phyloP scores from a whole-genome alignment of 1,284 basidiomycete genomes.

The Ustilago loliicola region DNA sequence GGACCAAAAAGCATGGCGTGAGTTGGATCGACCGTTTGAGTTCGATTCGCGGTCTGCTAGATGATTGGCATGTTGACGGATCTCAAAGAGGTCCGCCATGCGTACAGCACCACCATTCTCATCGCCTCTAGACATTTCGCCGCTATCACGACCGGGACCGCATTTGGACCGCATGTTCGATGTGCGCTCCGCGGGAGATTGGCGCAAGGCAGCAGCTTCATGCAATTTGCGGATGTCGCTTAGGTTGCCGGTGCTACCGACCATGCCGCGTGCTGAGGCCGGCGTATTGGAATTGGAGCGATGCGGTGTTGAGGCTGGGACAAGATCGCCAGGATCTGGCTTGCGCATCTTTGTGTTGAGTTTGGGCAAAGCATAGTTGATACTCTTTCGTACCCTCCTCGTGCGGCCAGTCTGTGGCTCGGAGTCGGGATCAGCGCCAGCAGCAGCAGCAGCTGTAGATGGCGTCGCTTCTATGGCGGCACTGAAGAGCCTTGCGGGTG shows the following conservation, averaged over 20 bases:
- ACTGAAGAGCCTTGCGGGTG: conserved; percentile 27
- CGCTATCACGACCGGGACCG: conserved; percentile 6
- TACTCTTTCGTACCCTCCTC: conserved; percentile 60
- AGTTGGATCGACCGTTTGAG: not conserved
- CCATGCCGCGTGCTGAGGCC: conserved; percentile 26
- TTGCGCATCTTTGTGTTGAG: conserved; percentile 71
- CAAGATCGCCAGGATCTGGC: conserved; percentile 59
- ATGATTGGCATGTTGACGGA: conserved; percentile 18
- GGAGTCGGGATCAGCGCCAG: not conserved
- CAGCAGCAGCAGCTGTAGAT: not conserved
- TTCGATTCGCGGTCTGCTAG: not conserved
- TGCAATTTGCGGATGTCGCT: conserved; percentile 58
- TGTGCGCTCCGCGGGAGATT: conserved; percentile 35
- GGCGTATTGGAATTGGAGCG: conserved; percentile 27
- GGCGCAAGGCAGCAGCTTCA: conserved; percentile 41
- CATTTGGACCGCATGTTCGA: conserved; percentile 22
- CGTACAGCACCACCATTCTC: conserved; percentile 24
- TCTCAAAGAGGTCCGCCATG: conserved; percentile 44
- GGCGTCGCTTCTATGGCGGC: conserved; percentile 10
- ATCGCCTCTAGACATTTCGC: not conserved
- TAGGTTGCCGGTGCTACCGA: conserved; percentile 56
- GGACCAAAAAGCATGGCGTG: conserved; percentile 18
- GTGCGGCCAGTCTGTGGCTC: conserved; percentile 38
- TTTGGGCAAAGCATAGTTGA: conserved; percentile 69
- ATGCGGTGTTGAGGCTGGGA: conserved; percentile 45